phyloP scores from a whole-genome alignment of 106 monocot genomes.

The Allium fistulosum region DNA sequence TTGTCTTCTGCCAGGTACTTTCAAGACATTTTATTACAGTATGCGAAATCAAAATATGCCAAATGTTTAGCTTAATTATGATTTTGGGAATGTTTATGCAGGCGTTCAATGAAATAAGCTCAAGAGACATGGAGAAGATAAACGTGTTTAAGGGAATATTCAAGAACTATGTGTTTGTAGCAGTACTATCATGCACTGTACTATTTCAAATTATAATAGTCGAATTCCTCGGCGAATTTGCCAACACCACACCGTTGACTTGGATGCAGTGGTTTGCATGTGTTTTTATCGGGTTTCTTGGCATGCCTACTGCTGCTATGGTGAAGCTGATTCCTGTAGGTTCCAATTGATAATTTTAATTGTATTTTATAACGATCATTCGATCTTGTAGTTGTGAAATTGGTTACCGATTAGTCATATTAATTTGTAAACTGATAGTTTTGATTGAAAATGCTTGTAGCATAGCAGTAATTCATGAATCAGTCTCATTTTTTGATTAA shows the following conservation, averaged over 20 bases:
- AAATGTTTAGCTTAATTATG: background rate
- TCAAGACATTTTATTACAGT: background rate
- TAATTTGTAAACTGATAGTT: no score
- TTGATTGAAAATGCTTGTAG: no score
- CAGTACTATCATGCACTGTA: constrained; percentile 47
- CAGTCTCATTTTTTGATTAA: no score
- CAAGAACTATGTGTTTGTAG: constrained; percentile 65
- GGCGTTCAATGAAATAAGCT: constrained; percentile 95
- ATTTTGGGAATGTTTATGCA: constrained; percentile 12
- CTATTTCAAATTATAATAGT: constrained; percentile 81
- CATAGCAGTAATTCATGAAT: no score
- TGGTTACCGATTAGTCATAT: no score
- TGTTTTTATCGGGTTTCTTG: constrained; percentile 43
- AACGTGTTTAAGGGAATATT: constrained; percentile 70
- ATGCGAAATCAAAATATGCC: background rate
- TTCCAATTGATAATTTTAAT: constrained; percentile 12
- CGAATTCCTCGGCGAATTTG: constrained; percentile 86
- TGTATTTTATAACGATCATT: background rate
- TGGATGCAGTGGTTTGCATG: constrained; percentile 32
- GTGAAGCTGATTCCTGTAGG: constrained; percentile 56
- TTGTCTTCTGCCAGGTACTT: constrained; percentile 70
- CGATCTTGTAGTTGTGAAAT: background rate
- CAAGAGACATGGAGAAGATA: constrained; percentile 94
- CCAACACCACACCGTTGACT: constrained; percentile 57
- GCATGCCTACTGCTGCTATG: constrained; percentile 57